Percentiles rank a stretch among this genome's conserved stretches.
phyloP scores from a whole-genome alignment of 1,284 basidiomycete genomes.

The Erythrobasidium hasegawianum region DNA sequence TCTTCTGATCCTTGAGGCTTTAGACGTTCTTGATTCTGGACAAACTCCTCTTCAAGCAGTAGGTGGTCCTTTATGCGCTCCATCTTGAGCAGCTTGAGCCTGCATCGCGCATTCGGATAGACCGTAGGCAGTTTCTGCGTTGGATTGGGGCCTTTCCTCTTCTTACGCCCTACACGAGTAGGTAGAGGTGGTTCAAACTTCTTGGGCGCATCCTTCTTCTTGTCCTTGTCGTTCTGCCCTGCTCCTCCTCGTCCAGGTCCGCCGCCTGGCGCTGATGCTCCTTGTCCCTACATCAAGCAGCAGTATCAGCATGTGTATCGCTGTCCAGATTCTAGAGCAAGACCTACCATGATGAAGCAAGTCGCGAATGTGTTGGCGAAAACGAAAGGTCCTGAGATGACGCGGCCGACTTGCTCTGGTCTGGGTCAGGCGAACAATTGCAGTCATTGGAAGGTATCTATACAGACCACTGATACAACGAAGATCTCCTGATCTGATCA shows the following conservation, averaged over 20 bases:
- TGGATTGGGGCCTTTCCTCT: slow-evolving; percentile 78
- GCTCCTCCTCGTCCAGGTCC: slow-evolving; percentile 15
- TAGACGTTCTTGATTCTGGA: slow-evolving; percentile 87
- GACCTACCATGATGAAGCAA: too few species aligned
- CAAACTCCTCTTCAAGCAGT: slow-evolving; percentile 85
- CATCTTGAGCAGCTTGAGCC: slow-evolving; percentile 91
- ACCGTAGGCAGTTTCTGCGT: slow-evolving; percentile 90
- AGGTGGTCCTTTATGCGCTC: slow-evolving; percentile 98
- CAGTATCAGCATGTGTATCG: too few species aligned
- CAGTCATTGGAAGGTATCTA: too few species aligned
- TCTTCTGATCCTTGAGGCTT: slow-evolving; percentile 83
- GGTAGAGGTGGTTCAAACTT: slow-evolving; percentile 99
- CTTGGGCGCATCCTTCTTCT: slow-evolving; percentile 52
- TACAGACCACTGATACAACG: too few species aligned
- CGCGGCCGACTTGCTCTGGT: too few species aligned
- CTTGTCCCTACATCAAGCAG: slow-evolving; percentile 34
- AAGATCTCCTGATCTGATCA: too few species aligned
- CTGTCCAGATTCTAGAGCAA: too few species aligned
- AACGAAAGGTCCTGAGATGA: too few species aligned
- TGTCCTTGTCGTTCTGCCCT: slow-evolving; percentile 37
- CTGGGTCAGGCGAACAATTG: too few species aligned
- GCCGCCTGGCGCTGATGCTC: slow-evolving; percentile 34
- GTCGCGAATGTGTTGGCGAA: too few species aligned
- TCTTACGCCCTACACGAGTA: slow-evolving; percentile 92
- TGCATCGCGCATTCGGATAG: slow-evolving; percentile 90